These are phyloP conservation scores for Dillenia turbinata DNA, from an alignment of 164 flowering plant genomes.

Conservation along the genomic window DNA sequence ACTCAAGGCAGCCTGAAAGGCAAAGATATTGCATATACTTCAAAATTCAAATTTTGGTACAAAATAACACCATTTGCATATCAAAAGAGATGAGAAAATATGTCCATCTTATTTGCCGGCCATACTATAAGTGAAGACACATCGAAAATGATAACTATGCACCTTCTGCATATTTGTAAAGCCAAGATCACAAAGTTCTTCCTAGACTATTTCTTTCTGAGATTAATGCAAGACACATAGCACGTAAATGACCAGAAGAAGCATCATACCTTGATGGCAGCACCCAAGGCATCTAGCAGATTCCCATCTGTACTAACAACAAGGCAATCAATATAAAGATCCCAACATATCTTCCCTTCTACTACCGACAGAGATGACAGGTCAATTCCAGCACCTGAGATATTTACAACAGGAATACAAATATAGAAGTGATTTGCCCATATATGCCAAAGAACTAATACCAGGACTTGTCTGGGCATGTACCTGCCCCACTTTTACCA, in stretches of 20 bases:
- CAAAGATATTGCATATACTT: neutral
- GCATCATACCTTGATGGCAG: constrained; percentile 81
- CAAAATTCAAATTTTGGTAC: no score
- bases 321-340: constrained; percentile 89
- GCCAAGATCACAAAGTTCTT: no score
- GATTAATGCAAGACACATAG: no score
- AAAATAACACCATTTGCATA: no score
- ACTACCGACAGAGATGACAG: constrained; percentile 68
- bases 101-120: no score
- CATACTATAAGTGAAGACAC: no score
- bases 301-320: constrained; percentile 92
- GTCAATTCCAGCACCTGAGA: constrained; percentile 84
- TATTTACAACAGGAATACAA: neutral
- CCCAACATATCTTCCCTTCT: constrained; percentile 93
- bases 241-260: neutral
- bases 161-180: no score
- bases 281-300: constrained; percentile 81
- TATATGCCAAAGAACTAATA: no score
- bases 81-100: no score
- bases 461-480: no score
- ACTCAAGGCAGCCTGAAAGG: constrained; percentile 79
- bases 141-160: no score
- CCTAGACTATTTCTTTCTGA: no score
- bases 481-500: constrained; percentile 94
- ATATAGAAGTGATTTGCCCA: neutral